A percentile compares a stretch with the other conserved stretches of the same genome.
These are phyloP conservation scores for Ceratocystiopsis minuta DNA, from an alignment of 2,329 filamentous ascomycete genomes.

Conservation along the genomic window DNA sequence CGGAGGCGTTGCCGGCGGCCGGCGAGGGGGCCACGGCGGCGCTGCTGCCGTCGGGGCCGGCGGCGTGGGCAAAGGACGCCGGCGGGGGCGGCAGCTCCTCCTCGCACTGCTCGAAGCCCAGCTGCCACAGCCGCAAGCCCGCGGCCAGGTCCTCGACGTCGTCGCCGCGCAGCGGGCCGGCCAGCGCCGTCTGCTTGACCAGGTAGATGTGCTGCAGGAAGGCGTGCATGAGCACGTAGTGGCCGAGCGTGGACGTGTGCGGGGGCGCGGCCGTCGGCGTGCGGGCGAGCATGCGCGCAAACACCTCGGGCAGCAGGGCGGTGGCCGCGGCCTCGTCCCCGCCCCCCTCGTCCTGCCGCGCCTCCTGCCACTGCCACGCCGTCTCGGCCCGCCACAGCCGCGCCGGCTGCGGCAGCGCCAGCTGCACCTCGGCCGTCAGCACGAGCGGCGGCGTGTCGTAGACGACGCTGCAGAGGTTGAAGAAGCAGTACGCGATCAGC, in stretches of 20 bases:
- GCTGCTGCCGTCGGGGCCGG: no score
- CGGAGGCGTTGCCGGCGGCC: conserved; percentile 48
- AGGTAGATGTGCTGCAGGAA: conserved; percentile 56
- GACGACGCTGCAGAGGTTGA: conserved; percentile 43
- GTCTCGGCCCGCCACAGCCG: conserved; percentile 39
- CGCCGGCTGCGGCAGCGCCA: conserved; percentile 35
- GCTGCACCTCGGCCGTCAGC: conserved; percentile 39
- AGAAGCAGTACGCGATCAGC: conserved; percentile 42
- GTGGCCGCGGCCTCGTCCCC: conserved; percentile 34
- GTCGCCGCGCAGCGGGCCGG: conserved; percentile 28
- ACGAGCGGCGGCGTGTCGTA: conserved; percentile 41
- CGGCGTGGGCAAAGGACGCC: no score
- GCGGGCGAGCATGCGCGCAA: conserved; percentile 35
- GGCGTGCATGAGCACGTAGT: conserved; percentile 55
- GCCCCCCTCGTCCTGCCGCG: conserved; percentile 31
- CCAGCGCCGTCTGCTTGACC: conserved; percentile 43
- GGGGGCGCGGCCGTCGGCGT: conserved; percentile 28
- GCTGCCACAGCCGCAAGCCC: conserved; percentile 39
- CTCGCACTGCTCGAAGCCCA: conserved; percentile 36
- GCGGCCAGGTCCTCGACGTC: conserved; percentile 38
- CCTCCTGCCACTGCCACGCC: conserved; percentile 42
- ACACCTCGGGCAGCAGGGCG: conserved; percentile 38
- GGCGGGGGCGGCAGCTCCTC: conserved; percentile 10
- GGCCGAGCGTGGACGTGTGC: conserved; percentile 41
- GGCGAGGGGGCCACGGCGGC: conserved; percentile 14